Conservation (phyloP, 2,329 filamentous ascomycete species). For the Stemphylium beticola region DNA sequence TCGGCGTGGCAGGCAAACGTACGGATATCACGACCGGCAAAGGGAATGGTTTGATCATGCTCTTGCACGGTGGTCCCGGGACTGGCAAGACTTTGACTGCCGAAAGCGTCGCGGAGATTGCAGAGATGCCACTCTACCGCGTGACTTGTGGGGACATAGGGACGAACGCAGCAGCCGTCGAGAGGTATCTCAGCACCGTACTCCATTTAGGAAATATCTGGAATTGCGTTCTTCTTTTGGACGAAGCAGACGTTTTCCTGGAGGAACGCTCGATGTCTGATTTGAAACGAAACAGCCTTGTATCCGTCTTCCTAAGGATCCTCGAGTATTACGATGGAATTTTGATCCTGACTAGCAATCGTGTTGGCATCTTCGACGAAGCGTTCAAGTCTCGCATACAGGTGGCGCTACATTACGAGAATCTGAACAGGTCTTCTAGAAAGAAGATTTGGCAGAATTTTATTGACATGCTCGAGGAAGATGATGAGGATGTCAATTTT, state of each 20-base stretch:
- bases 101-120: slow-evolving; percentile 12
- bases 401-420: slow-evolving; percentile 48
- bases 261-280: slow-evolving; percentile 45
- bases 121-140: slow-evolving; percentile 30
- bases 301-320: slow-evolving; percentile 38
- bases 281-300: slow-evolving; percentile 24
- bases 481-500: not conserved
- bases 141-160: slow-evolving; percentile 16
- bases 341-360: slow-evolving; percentile 53
- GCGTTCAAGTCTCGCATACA: slow-evolving; percentile 46
- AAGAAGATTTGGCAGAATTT: not conserved
- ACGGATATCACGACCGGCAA: not conserved
- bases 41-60: not conserved
- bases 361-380: slow-evolving; percentile 47
- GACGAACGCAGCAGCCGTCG: not conserved
- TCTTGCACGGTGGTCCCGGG: not conserved
- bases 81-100: not conserved
- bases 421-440: not conserved
- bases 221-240: slow-evolving; percentile 56
- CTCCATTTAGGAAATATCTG: slow-evolving; percentile 41
- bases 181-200: slow-evolving; percentile 2
- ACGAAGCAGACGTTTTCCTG: slow-evolving; percentile 6
- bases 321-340: slow-evolving; percentile 54
- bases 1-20: too few relatives aligned
- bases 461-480: not conserved